phyloP scores from a whole-genome alignment of 768 basidiomycete genomes.

The Lyophyllum shimeji region DNA sequence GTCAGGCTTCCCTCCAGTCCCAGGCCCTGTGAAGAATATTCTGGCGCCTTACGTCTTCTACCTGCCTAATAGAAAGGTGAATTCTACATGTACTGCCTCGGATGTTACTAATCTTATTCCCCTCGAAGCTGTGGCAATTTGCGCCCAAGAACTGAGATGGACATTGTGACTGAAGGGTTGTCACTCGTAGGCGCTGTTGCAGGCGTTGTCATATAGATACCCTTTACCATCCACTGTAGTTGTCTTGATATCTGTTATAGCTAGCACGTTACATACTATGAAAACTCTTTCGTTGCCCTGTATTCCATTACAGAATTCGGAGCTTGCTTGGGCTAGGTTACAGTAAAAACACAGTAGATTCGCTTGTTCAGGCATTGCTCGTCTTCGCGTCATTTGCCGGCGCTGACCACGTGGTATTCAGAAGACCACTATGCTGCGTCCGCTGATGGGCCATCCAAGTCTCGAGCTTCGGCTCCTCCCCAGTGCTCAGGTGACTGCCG shows the following conservation, averaged over 20 bases:
- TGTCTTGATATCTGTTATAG: no score
- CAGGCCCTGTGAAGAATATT: slow-evolving; percentile 14
- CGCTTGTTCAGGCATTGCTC: neutral
- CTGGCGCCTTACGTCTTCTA: slow-evolving; percentile 18
- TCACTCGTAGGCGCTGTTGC: neutral
- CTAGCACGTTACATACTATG: neutral
- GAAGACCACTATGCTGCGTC: neutral
- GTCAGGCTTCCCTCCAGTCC: slow-evolving; percentile 17
- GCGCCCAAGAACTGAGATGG: slow-evolving; percentile 6
- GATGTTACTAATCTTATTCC: neutral
- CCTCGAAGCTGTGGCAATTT: slow-evolving; percentile 10
- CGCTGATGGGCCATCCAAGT: neutral
- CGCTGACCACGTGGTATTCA: neutral
- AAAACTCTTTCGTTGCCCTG: neutral
- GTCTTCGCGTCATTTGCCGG: neutral
- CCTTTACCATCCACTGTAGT: neutral
- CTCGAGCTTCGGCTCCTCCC: neutral
- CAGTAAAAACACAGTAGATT: neutral
- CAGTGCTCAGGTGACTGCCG: neutral
- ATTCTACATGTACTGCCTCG: neutral
- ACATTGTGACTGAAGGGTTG: neutral
- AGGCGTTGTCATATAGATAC: neutral
- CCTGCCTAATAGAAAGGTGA: slow-evolving; percentile 15
- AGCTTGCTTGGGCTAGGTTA: neutral
- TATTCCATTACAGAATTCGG: neutral